Evolutionary conservation across 352 stramenopile species (phyloP).

Genomic region (Phytophthora kernoviae): DNA sequence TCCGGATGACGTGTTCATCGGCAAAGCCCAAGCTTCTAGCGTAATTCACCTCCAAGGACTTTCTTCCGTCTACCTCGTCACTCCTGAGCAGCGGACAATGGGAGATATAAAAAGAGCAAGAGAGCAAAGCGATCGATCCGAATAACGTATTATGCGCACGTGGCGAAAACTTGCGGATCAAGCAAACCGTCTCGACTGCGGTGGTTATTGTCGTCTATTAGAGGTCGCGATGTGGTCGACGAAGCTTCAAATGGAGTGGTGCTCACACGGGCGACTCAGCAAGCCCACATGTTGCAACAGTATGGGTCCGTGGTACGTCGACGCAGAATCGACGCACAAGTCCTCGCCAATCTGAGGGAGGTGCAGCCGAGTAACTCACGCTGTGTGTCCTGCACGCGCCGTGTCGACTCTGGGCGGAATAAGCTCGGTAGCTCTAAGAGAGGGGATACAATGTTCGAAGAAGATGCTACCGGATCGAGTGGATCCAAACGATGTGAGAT

Average conservation of each 20-base stretch:
- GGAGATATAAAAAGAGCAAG: conserved; percentile 16
- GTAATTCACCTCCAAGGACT: conserved; percentile 38
- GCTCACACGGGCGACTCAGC: conserved; percentile 22
- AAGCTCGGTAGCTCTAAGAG: conserved; percentile 21
- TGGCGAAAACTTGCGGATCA: conserved; percentile 16
- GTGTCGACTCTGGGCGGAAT: conserved; percentile 29
- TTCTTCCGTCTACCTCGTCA: conserved; percentile 41
- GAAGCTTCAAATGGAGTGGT: conserved; percentile 33
- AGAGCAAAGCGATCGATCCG: conserved; percentile 29
- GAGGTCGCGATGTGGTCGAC: conserved; percentile 23
- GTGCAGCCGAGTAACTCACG: conserved; percentile 34
- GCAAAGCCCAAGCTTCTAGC: conserved; percentile 44
- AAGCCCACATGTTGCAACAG: conserved; percentile 23
- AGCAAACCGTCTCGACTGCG: conserved; percentile 15
- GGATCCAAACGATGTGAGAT: conserved; percentile 61
- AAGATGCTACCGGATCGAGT: conserved; percentile 11
- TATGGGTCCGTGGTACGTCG: conserved; percentile 30
- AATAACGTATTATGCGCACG: conserved; percentile 45
- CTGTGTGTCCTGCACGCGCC: conserved; percentile 38
- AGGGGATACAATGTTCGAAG: conserved; percentile 7
- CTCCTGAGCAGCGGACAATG: conserved; percentile 11
- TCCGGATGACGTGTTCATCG: conserved; percentile 46
- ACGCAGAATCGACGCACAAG: conserved; percentile 42
- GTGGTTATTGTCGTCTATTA: conserved; percentile 18
- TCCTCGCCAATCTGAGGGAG: conserved; percentile 33